Conservation (phyloP, 78 protist species). For the Trichosphaerium sp. region DNA sequence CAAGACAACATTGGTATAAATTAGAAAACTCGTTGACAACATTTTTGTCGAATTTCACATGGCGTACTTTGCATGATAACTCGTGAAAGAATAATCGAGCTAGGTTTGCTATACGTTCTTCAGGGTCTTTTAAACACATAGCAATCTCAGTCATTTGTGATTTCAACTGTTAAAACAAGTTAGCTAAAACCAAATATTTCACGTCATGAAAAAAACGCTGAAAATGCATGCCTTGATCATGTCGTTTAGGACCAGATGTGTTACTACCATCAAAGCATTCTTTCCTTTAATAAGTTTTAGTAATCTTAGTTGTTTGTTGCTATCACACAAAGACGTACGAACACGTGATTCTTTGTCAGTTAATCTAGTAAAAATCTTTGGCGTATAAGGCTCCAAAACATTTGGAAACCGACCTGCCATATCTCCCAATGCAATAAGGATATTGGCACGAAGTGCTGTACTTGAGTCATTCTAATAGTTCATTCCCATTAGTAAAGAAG, state of each 20-base stretch:
- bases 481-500: no score
- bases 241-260: conserved; percentile 88
- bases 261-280: conserved; percentile 74
- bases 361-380: conserved; percentile 54
- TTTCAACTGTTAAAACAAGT: conserved; percentile 15
- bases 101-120: conserved; percentile 15
- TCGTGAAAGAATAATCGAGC: conserved; percentile 49
- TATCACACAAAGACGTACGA: no score
- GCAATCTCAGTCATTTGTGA: conserved; percentile 58
- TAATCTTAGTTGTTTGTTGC: no score
- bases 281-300: no score
- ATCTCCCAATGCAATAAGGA: conserved; percentile 83
- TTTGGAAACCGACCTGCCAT: conserved; percentile 73
- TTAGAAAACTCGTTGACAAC: not conserved
- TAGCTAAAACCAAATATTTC: no score
- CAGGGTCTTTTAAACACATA: conserved; percentile 44
- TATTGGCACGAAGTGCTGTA: conserved; percentile 56
- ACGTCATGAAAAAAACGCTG: no score
- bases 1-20: not conserved
- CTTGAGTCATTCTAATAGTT: no score
- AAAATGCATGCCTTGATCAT: conserved; percentile 87
- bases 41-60: conserved; percentile 26
- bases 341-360: conserved; percentile 49
- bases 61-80: not conserved
- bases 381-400: conserved; percentile 82